Evolutionary conservation across 1,139 yeast genomes (phyloP), one percentile per base, ranked within the genome.

Genomic region (Suhomyces anneliseae): DNA sequence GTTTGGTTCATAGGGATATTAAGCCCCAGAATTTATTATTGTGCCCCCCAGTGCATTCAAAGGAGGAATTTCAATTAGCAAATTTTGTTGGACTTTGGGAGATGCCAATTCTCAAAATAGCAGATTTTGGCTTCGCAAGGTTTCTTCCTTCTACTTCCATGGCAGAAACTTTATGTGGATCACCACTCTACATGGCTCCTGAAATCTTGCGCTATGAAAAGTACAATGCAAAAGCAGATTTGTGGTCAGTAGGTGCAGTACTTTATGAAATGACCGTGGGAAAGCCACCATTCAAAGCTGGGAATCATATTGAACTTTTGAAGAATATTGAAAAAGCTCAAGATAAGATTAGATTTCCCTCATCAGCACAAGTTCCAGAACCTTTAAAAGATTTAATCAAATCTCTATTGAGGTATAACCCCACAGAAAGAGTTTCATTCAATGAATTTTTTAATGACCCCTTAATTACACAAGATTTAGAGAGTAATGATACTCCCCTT

Each of bases 161-260:
- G 80, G 98, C 99, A 1, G 99, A 93, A 65, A 93, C 99, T 3
- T 73, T 93, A 54, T 93, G 99, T 74, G 99, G 99, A 1, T 89
- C 97, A 9, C 99, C 99, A 1, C 71, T 93, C 40, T 93, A 95
- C 66, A 93, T 93, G 99, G 99, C 99, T 0, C 99, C 99, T 0
- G 99, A 93, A 66, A 95, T 93, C 43, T 75, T 93, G 58, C 78
- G 96, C 53, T 90, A 90, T 63, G 98, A 95, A 64, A 93, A 90
- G 66, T 93, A 93, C 68, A 90, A 92, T 59, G 99, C 98, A 4
- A 92, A 90, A 64, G 98, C 97, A 0, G 99, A 93, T 64, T 71
- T 93, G 53, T 93, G 99, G 99, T 90, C 97, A 1, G 97, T 93
- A 6, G 99, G 99, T 4, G 95, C 98, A 0, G 98, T 93, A 0